Conservation (phyloP, 1,284 basidiomycete species). For the Cystobasidium sp. region DNA sequence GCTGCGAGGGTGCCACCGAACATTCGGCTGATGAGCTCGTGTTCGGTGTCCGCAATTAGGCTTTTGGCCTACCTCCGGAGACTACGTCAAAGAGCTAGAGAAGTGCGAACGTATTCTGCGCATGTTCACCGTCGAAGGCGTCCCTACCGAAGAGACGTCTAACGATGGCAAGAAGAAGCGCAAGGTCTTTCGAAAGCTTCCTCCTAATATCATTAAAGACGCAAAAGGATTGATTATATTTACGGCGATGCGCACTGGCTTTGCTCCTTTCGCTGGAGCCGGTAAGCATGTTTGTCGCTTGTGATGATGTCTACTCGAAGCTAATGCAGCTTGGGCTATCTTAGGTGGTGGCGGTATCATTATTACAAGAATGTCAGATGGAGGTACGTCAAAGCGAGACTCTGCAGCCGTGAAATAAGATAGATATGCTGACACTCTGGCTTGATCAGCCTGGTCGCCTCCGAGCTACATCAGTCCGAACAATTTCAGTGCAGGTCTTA, state of each 20-base stretch:
- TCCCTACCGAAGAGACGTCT: conserved; percentile 46
- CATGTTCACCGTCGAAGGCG: conserved; percentile 58
- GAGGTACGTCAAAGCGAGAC: conserved; percentile 55
- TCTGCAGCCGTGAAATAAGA: neutral
- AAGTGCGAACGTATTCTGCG: conserved; percentile 62
- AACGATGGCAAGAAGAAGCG: conserved; percentile 50
- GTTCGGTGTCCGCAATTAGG: conserved; percentile 37
- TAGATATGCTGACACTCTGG: neutral
- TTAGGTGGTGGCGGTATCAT: conserved; percentile 57
- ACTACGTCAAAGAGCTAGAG: conserved; percentile 61
- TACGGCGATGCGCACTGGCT: conserved; percentile 60
- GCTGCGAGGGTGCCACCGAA: neutral
- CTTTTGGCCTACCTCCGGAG: conserved; percentile 63
- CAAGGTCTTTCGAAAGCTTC: conserved; percentile 47
- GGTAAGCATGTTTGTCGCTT: conserved; percentile 59
- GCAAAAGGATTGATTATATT: conserved; percentile 61
- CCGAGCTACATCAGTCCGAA: conserved; percentile 62
- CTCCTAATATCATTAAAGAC: conserved; percentile 59
- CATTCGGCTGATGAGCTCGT: neutral
- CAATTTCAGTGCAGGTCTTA: conserved; percentile 60
- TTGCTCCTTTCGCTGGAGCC: conserved; percentile 63
- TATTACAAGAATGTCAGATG: conserved; percentile 59
- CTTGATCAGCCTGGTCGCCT: conserved; percentile 60
- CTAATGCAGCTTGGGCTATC: neutral
- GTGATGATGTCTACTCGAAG: no score